These are phyloP conservation scores for Piper betle DNA, from an alignment of 164 flowering plant species.

Conservation along the genomic window DNA sequence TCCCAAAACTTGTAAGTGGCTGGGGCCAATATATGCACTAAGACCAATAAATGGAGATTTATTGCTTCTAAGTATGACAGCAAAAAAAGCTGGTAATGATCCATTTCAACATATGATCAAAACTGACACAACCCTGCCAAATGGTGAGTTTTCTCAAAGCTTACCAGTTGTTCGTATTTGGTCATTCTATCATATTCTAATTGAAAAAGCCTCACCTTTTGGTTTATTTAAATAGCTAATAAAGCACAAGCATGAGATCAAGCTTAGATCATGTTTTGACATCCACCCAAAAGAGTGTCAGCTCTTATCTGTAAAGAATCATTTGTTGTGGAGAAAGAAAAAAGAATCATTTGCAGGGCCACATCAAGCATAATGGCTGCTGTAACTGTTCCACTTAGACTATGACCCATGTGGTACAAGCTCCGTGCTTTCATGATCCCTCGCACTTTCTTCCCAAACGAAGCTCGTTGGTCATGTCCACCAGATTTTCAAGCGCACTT, in stretches of 20 bases:
- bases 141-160: too few species aligned
- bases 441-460: background rate
- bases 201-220: too few species aligned
- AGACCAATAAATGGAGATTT: too few species aligned
- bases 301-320: background rate
- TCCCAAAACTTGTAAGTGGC: background rate
- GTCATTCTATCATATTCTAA: too few species aligned
- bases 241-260: background rate
- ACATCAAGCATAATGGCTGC: too few species aligned
- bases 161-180: too few species aligned
- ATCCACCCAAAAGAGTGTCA: background rate
- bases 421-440: background rate
- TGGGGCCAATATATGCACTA: background rate
- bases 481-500: background rate
- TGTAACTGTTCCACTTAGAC: background rate
- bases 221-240: too few species aligned
- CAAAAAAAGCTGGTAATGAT: too few species aligned
- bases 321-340: background rate
- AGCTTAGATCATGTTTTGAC: background rate
- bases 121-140: too few species aligned
- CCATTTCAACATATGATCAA: too few species aligned
- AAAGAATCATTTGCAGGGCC: too few species aligned
- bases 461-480: background rate
- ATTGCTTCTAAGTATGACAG: too few species aligned
- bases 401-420: background rate